Evolutionary conservation across 108 stramenopile genomes (phyloP).

Genomic region (Cyclostephanos invisitatus): DNA sequence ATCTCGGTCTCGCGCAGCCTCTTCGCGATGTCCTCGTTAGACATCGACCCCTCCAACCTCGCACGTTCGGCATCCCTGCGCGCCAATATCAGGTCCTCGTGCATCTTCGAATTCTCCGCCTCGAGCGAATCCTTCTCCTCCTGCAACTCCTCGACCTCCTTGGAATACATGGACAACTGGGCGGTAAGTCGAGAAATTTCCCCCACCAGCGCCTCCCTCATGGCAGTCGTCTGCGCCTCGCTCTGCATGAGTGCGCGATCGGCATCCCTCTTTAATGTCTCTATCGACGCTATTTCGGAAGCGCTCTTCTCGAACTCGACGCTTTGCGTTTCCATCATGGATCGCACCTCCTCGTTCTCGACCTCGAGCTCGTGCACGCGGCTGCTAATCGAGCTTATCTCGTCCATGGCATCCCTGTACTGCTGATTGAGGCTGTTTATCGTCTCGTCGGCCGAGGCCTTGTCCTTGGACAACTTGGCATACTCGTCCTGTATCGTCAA

Average conservation of each 20-base stretch:
- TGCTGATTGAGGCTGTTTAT: conserved; percentile 31
- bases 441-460: conserved; percentile 39
- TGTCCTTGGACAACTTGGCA: conserved; percentile 46
- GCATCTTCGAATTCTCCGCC: conserved; percentile 24
- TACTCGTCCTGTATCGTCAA: conserved; percentile 52
- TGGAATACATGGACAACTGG: conserved; percentile 23
- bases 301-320: conserved; percentile 47
- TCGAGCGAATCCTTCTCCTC: conserved; percentile 39
- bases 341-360: conserved; percentile 46
- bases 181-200: conserved; percentile 38
- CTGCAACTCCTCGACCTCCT: conserved; percentile 35
- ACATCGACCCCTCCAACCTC: conserved; percentile 24
- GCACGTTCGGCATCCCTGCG: conserved; percentile 38
- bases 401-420: conserved; percentile 49
- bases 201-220: conserved; percentile 35
- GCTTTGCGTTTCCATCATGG: conserved; percentile 45
- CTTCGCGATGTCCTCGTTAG: conserved; percentile 1
- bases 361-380: conserved; percentile 33
- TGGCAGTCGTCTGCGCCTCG: conserved; percentile 20
- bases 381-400: conserved; percentile 31
- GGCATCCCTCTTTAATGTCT: conserved; percentile 24
- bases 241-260: conserved; percentile 15
- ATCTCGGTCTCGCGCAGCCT: conserved; percentile 2
- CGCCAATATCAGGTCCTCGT: conserved; percentile 28
- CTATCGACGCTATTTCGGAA: conserved; percentile 40